Base-by-base conservation (phyloP, 78 protist species). In the Salpingoeca rosetta region DNA sequence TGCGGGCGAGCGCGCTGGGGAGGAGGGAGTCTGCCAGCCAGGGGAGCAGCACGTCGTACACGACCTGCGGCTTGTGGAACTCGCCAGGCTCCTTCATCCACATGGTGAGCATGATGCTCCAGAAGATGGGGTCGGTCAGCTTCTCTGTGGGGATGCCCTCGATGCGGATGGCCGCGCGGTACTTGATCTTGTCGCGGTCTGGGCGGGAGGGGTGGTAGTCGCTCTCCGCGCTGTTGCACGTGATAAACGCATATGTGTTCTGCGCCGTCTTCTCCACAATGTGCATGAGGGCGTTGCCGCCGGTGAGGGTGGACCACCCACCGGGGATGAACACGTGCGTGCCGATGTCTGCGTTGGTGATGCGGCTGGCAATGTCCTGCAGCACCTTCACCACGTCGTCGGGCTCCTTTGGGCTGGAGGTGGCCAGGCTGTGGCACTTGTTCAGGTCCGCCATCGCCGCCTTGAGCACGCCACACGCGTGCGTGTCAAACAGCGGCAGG, bases 21-120 rank as follows among this genome's bases (percentile, higher is more conserved):
- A 65, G 79, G 41, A n/a, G 38, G 36, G 27, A 17, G 11, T 65
- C 84, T 0, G n/a, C 85, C 37, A 84, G 80, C 35, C 38, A 75
- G 11, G 87, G 87, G 41, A 84, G 81, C 28, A 84, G 80, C 44
- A 84, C 87, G 44, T 84, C 87, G 57, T 84, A 84, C 44, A 84
- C 25, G 44, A 38, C 81, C 45, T 84, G 81, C 17, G 35, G n/a
- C 44, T 42, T 44, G 42, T 65, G 35, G 44, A 3, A 35, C 17
- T 74, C 42, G 25, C 12, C 2, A n/a, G n/a, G n/a, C 72, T 75
- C 42, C 7, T 17, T 3, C 36, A 77, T 26, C 51, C 51, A 7
- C 81, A 74, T 26, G 38, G 35, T 77, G 42, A 35, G 2, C 38
- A 65, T 3, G n/a, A 84, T 1, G 37, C 42, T 2, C 87, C 87